Conservation (phyloP, 2,329 filamentous ascomycete genomes). For the Allantophomopsis lycopodina region DNA sequence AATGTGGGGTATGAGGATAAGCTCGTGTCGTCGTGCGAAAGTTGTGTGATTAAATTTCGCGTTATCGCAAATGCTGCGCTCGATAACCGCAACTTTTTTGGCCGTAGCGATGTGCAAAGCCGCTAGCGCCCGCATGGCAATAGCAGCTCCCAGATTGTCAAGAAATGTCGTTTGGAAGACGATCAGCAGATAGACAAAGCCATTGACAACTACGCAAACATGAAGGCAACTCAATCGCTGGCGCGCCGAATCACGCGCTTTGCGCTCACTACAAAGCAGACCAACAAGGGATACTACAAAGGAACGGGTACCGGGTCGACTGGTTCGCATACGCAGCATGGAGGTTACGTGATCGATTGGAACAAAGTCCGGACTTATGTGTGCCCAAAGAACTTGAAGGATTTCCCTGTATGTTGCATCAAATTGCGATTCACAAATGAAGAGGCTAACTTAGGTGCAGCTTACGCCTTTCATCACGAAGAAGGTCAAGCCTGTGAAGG, state of each 20-base stretch:
- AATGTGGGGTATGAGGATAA: too few species aligned
- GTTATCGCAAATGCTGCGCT: too few species aligned
- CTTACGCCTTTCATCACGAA: constrained; percentile 67
- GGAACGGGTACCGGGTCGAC: constrained; percentile 81
- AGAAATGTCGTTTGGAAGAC: too few species aligned
- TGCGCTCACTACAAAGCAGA: constrained; percentile 80
- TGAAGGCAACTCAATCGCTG: constrained; percentile 57
- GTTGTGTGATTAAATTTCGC: too few species aligned
- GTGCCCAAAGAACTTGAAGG: constrained; percentile 53
- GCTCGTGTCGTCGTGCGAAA: too few species aligned
- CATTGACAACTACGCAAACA: constrained; percentile 19
- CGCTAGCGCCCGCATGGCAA: too few species aligned
- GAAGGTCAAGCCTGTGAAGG: constrained; percentile 36
- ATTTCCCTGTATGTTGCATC: constrained; percentile 52
- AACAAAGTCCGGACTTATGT: constrained; percentile 83
- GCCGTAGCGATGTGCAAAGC: too few species aligned
- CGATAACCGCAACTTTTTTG: too few species aligned
- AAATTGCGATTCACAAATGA: neutral
- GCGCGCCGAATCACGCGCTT: constrained; percentile 59
- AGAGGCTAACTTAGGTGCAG: constrained; percentile 26
- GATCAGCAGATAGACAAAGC: too few species aligned
- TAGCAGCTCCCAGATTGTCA: too few species aligned
- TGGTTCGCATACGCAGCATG: constrained; percentile 72
- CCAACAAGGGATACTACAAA: constrained; percentile 94
- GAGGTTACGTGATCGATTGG: constrained; percentile 75